Base-by-base conservation (phyloP, 208 protist genomes). In the Crithidia thermophila region DNA sequence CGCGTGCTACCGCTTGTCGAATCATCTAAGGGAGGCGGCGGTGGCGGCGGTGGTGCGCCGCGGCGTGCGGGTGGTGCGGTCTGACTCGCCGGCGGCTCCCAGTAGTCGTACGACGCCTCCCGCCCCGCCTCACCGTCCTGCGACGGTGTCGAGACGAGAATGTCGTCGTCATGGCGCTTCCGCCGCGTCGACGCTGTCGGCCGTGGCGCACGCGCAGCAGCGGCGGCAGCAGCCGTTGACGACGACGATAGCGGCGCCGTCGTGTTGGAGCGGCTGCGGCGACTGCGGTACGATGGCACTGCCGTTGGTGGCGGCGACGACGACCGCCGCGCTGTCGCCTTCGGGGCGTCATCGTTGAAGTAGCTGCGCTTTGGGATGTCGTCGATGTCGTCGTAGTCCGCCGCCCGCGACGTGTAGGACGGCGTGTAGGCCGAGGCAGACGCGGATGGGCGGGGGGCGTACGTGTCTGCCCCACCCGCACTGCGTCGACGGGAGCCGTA, bases 141-240 rank as follows among this genome's bases (percentile, higher is more conserved):
- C 58, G 40, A 55, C 0, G 67, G 57, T 5, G 67, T 73, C 8
- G 58, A 73, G 49, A 73, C 67, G 30, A 73, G 42, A 27, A 60
- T 46, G 31, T 73, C 58, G 25, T 65, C 58, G 0, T 28, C 67
- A 23, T 0, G 2, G 21, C 13, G 7, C 10, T 25, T 3, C 18
- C 57, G 14, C 31, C 36, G 39, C 56, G 20, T 5, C 28, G 36
- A 6, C 49, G 8, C 25, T 23, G 46, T 47, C 37, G 21, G 18
- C n/a, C 3, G 20, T 45, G 23, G n/a, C n/a, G n/a, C n/a, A n/a
- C n/a, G n/a, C n/a, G n/a, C n/a, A n/a, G n/a, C n/a, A n/a, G n/a
- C n/a, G n/a, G n/a, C n/a, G n/a, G n/a, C n/a, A n/a, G n/a, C n/a
- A n/a, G n/a, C n/a, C n/a, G n/a, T n/a, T n/a, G n/a, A n/a, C 2